Conservation (phyloP, 805 yeast genomes). For the Komagataella phaffii region DNA sequence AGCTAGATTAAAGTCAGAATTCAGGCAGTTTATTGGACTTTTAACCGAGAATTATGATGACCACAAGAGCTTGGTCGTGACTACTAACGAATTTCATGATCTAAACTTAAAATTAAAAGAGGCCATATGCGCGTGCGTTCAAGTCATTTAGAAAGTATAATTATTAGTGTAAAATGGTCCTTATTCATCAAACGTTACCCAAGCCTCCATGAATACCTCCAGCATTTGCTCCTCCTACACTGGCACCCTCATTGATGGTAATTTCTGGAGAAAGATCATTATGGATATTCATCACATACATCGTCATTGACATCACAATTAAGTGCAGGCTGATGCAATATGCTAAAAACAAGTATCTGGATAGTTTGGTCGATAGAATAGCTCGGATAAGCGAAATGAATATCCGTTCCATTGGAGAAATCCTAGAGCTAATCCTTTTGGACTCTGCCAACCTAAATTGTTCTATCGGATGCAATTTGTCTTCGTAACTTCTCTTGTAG, state of each 20-base stretch:
- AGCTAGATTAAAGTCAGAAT: background rate
- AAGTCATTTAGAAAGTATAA: background rate
- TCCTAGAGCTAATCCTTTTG: constrained; percentile 54
- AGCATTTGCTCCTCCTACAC: background rate
- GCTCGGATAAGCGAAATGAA: constrained; percentile 60
- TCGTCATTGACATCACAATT: constrained; percentile 50
- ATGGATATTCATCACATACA: constrained; percentile 27
- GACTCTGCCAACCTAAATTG: constrained; percentile 69
- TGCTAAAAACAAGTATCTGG: constrained; percentile 57
- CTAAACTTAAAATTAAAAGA: background rate
- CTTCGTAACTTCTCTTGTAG: constrained; percentile 57
- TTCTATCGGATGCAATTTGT: constrained; percentile 71
- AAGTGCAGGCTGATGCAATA: constrained; percentile 71
- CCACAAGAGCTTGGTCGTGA: background rate
- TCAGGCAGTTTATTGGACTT: background rate
- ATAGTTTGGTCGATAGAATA: constrained; percentile 58
- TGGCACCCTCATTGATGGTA: background rate
- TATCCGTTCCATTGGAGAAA: constrained; percentile 71
- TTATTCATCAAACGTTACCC: background rate
- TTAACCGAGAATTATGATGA: background rate
- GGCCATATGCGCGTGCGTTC: background rate
- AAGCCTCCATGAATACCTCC: background rate
- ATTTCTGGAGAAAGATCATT: background rate
- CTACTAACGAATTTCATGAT: background rate
- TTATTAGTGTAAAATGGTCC: background rate